Evolutionary conservation across 768 basidiomycete species (phyloP), one percentile per base, ranked within the genome.

Genomic region (Psilocybe cubensis): DNA sequence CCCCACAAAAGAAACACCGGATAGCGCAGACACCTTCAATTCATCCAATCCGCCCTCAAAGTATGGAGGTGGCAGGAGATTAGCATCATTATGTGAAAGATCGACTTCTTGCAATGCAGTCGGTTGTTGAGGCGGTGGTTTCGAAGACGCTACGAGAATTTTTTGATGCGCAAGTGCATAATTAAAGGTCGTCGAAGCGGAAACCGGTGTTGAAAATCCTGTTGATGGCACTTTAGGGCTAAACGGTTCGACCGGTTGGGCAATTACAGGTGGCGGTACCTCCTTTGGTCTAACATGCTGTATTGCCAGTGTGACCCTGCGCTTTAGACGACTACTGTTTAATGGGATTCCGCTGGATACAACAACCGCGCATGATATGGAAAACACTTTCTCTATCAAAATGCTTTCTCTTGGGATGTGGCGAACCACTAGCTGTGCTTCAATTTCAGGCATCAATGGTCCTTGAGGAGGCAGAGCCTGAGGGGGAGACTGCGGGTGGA

Each of bases 241-340:
- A 43, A 68, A 68, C 12, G 68, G 56, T 43, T 72, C 73, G 29
- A 58, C 58, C 28, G 64, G 54, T 20, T 71, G 53, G 4, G 58
- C 53, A 8, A 55, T 25, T 4, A 69, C 53, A 42, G 70, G 59
- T 4, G 63, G 59, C 6, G 70, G 55, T 12, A 63, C 59, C 9
- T 69, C 76, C 14, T 76, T 74, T 18, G 80, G 78, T 42, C 80
- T 78, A 12, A 90, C 71, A 63, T 89, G 88, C 63, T 94, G 92
- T 6, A 92, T 77, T 17, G 79, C 87, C 24, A 92, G 70, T 11
- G 71, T 70, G 24, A 87, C 61, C 5, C 75, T 66, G 21, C 86
- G 79, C 44, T 75, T 74, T 23, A 64, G 57, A 52, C 63, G 45
- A 28, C 63, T 67, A 29, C 65, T 67, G 21, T 69, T 69, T 10